These are phyloP conservation scores for Metschnikowia reukaufii DNA, from an alignment of 805 yeast species.

Conservation along the genomic window DNA sequence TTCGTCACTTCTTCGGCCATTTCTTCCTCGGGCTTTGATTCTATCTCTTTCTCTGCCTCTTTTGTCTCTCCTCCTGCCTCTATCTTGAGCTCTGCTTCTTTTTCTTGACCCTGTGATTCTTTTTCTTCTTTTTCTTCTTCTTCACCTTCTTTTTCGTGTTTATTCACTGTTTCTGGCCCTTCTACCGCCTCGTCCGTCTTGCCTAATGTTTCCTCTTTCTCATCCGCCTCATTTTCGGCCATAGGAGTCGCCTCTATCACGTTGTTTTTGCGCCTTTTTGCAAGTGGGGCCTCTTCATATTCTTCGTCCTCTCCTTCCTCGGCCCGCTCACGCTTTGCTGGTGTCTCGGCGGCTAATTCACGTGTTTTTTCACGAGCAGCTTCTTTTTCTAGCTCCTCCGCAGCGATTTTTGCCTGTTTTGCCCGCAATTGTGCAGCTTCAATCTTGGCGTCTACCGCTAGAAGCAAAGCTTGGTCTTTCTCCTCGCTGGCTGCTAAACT, in stretches of 20 bases:
- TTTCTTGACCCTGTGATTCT: constrained; percentile 12
- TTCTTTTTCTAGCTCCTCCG: constrained; percentile 2
- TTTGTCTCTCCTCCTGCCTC: constrained; percentile 12
- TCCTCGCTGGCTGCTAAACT: constrained; percentile 37
- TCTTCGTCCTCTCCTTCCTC: constrained; percentile 12
- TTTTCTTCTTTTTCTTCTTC: constrained; percentile 10
- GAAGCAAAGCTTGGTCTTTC: constrained; percentile 29
- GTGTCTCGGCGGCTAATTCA: constrained; percentile 5
- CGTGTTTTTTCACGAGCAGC: constrained; percentile 2
- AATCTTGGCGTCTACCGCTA: constrained; percentile 18
- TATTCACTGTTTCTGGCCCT: constrained; percentile 6
- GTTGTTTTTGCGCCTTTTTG: constrained; percentile 15
- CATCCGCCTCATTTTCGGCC: constrained; percentile 15
- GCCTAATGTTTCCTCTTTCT: constrained; percentile 13
- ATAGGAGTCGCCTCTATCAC: constrained; percentile 3
- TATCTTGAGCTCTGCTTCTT: constrained; percentile 14
- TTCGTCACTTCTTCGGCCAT: too few relatives aligned
- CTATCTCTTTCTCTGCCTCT: constrained; percentile 10
- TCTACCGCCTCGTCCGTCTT: constrained; percentile 2
- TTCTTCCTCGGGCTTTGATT: constrained; percentile 8
- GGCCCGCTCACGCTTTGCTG: constrained; percentile 9
- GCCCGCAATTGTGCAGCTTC: constrained; percentile 7
- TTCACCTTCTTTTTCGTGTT: constrained; percentile 10
- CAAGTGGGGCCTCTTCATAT: constrained; percentile 17
- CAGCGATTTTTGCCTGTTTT: constrained; percentile 4